phyloP scores from a whole-genome alignment of 1,139 yeast genomes.

The Magnusiomyces sp. region DNA sequence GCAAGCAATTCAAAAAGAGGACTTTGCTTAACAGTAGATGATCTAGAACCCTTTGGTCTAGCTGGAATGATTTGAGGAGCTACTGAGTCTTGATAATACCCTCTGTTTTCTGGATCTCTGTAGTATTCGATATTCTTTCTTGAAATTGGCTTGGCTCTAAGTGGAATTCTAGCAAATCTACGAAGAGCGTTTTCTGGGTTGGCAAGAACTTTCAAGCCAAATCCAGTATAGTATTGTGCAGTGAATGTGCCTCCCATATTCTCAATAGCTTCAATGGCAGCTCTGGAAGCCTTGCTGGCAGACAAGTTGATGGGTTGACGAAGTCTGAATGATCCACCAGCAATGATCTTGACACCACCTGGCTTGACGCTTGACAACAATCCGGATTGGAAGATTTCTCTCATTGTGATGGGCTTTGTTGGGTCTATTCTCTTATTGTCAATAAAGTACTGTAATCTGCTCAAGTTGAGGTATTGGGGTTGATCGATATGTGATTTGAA shows the following conservation, averaged over 20 bases:
- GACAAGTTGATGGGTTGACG: slow-evolving; percentile 55
- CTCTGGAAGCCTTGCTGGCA: slow-evolving; percentile 69
- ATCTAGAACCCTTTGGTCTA: slow-evolving; percentile 13
- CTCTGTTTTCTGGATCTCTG: slow-evolving; percentile 62
- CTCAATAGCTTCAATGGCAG: slow-evolving; percentile 70
- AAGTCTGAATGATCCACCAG: slow-evolving; percentile 35
- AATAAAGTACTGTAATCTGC: slow-evolving; percentile 48
- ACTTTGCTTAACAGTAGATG: slow-evolving; percentile 20
- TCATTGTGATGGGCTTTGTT: slow-evolving; percentile 62
- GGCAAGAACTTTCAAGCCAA: slow-evolving; percentile 66
- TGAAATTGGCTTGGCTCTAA: slow-evolving; percentile 78
- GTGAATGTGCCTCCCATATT: slow-evolving; percentile 62
- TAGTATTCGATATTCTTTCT: slow-evolving; percentile 76
- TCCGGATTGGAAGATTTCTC: slow-evolving; percentile 60
- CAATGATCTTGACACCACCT: slow-evolving; percentile 79
- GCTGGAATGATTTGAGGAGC: slow-evolving; percentile 28
- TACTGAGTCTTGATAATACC: slow-evolving; percentile 47
- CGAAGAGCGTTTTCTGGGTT: slow-evolving; percentile 62
- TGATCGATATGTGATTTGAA: slow-evolving; percentile 41
- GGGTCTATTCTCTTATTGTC: slow-evolving; percentile 39
- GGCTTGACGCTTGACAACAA: slow-evolving; percentile 58
- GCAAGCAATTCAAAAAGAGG: slow-evolving; percentile 26
- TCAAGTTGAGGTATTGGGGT: slow-evolving; percentile 39
- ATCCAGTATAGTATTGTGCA: slow-evolving; percentile 57
- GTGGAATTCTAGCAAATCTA: slow-evolving; percentile 71